Conservation (phyloP, 208 protist genomes). For the Crithidia brevicula region DNA sequence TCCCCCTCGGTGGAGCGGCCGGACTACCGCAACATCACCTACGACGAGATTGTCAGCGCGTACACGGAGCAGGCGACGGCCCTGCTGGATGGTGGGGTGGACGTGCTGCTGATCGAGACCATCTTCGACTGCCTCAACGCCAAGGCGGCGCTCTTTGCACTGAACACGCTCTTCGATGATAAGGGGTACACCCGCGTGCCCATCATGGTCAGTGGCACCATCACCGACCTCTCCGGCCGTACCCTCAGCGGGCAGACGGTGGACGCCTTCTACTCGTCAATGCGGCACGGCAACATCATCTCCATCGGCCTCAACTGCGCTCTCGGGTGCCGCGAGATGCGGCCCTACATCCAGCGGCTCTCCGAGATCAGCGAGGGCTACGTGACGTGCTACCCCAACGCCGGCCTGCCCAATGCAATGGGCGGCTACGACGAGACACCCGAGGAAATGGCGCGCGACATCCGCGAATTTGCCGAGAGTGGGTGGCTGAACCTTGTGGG, state of each 20-base stretch:
- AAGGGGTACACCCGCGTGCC: conserved; percentile 54
- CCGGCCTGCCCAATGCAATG: conserved; percentile 81
- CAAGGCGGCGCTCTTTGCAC: conserved; percentile 95
- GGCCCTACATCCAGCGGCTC: conserved; percentile 58
- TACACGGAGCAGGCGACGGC: conserved; percentile 93
- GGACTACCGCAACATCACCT: conserved; percentile 92
- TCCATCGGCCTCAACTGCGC: conserved; percentile 96
- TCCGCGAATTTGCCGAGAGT: conserved; percentile 52
- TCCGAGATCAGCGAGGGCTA: conserved; percentile 62
- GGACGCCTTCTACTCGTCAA: conserved; percentile 94
- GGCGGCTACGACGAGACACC: conserved; percentile 78
- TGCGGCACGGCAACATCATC: conserved; percentile 88
- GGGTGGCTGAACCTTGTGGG: conserved; percentile 77
- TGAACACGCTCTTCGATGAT: conserved; percentile 91
- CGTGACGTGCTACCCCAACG: conserved; percentile 78
- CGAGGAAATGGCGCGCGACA: conserved; percentile 62
- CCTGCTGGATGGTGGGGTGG: conserved; percentile 94
- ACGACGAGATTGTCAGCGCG: conserved; percentile 92
- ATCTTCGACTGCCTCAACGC: conserved; percentile 94
- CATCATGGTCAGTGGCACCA: conserved; percentile 93
- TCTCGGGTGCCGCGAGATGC: conserved; percentile 81
- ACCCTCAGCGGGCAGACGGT: conserved; percentile 97
- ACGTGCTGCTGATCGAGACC: conserved; percentile 97
- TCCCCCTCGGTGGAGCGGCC: conserved; percentile 95
- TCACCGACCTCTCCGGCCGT: conserved; percentile 93